Base-by-base conservation (phyloP, 257 asterid species). In the Striga asiatica region DNA sequence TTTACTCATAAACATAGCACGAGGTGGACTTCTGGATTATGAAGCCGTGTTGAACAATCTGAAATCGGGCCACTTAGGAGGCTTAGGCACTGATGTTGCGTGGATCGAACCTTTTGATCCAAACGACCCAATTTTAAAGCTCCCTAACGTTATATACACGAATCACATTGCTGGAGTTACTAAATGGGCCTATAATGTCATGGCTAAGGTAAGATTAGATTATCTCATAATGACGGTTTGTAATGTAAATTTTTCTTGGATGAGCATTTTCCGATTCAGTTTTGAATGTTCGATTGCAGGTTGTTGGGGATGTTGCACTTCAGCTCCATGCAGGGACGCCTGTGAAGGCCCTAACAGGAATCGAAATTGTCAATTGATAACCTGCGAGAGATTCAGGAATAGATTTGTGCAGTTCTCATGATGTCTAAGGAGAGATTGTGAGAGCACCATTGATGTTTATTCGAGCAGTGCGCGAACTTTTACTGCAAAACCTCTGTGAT, bases 51-150 rank as follows among this genome's bases (percentile, higher is more conserved):
- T 78, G 55, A 34, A 68, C 70, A 68, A 88, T 70, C 88, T 92
- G 14, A 51, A 84, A 72, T 67, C 82, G 1, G 93, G 97, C 18
- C 95, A 92, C 66, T 67, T 92, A 81, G 98, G 98, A 50, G 98
- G 97, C 41, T 66, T 92, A 71, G 98, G 95, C 61, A 92, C 78
- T 21, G 98, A 88, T 62, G 98, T 91, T 65, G 88, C 97, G 8
- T 91, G 98, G 98, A 70, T 77, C 5, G 98, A 91, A 66, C 98
- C 98, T 50, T 87, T 92, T 66, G 93, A 92, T 71, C 98, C 97
- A 0, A 76, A 88, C 54, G 93, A 92, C 66, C 76, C 79, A 21
- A 66, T 92, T 62, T 69, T 92, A 12, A 76, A 76, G 69, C 81
- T 87, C 59, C 88, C 94, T 3, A 87, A 88, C 66, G 95, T 92